Conservation (phyloP, 345 rosid species). For the Gossypium longicalyx region DNA sequence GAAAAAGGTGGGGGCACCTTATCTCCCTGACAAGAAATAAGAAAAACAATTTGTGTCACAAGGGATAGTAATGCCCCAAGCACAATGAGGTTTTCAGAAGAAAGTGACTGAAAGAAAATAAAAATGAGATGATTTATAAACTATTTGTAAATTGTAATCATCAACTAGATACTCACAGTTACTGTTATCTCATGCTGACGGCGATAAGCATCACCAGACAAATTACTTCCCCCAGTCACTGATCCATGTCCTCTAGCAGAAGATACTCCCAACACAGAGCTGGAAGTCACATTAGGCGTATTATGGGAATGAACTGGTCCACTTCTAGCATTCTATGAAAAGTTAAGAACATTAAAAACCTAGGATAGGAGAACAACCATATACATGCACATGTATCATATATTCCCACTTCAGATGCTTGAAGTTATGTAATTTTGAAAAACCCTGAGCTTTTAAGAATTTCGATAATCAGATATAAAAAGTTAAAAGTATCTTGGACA, state of each 20-base stretch:
- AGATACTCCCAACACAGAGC: slow-evolving; percentile 34
- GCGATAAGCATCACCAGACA: slow-evolving; percentile 69
- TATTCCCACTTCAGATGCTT: slow-evolving; percentile 5
- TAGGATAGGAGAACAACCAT: background rate
- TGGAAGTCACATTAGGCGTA: slow-evolving; percentile 38
- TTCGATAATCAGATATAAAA: background rate
- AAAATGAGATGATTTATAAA: background rate
- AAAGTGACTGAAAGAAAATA: background rate
- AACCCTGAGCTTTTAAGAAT: background rate
- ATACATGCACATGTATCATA: background rate
- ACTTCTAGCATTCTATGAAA: slow-evolving; percentile 16
- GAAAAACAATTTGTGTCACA: background rate
- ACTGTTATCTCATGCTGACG: slow-evolving; percentile 83
- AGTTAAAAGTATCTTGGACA: background rate
- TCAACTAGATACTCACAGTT: slow-evolving; percentile 46
- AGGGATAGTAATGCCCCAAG: background rate
- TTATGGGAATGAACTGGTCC: slow-evolving; percentile 20
- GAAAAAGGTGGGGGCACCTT: slow-evolving; percentile 70
- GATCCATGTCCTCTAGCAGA: slow-evolving; percentile 41
- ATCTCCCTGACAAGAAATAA: slow-evolving; percentile 50
- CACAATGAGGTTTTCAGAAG: background rate
- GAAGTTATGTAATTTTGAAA: background rate
- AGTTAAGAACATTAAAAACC: background rate
- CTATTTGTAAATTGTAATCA: background rate
- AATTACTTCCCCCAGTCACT: slow-evolving; percentile 35